Evolutionary conservation across 345 rosid genomes (phyloP), one percentile per base, ranked within the genome.

Genomic region (Eucalyptus cloeziana): DNA sequence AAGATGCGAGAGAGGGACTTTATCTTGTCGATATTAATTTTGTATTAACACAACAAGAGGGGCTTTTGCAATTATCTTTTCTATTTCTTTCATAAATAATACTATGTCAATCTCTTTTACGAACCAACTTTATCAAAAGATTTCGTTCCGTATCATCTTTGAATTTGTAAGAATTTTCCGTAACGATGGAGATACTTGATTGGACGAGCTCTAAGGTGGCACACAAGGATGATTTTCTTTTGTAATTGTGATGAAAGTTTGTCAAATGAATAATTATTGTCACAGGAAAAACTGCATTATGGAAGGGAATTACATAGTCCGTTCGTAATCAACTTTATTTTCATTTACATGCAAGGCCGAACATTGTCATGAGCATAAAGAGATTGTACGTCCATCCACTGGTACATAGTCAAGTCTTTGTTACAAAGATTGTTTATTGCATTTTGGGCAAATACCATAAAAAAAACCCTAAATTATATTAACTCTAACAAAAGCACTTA

Each of bases 101-200:
- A 25, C 15, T n/a, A n/a, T n/a, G 5, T n/a, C 31, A n/a, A 64
- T n/a, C 27, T 40, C 30, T 1, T 76, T 76, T 76, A 76, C 0
- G 3, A 0, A 40, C 5, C 0, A 8, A 6, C 13, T 10, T 76
- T 40, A 8, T 11, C 0, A 0, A 5, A 0, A 40, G 6, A 21
- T 40, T 37, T 76, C 2, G 0, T 37, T 19, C 7, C 16, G 4
- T 21, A 47, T 40, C 1, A 76, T 21, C 27, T 76, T 64, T 3
- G 7, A 40, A 5, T 76, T 40, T 21, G 14, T 3, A 44, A 11
- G 13, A 76, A 21, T 21, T 40, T 21, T 37, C 47, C 83, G 2
- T 10, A 10, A 3, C 2, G 2, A 76, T 21, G 5, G 27, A 76
- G 47, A 33, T 10, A 37, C 27, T 5, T 37, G 47, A 40, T 16